phyloP scores from a whole-genome alignment of 441 rosid genomes.

The Viola pubescens region DNA sequence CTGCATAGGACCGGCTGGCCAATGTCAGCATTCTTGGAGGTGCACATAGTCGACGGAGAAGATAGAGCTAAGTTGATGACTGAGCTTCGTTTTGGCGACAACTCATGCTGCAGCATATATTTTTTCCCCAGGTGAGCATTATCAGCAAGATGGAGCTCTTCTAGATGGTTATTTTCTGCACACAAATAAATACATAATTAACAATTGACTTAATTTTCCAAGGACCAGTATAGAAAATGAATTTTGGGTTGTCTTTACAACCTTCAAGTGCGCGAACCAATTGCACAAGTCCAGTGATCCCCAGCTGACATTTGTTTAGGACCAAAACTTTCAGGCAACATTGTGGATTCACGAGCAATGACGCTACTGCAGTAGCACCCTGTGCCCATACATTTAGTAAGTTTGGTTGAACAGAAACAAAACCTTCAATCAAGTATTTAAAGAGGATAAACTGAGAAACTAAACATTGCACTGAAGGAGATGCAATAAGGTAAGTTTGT shows the following conservation, averaged over 20 bases:
- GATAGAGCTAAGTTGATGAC: constrained; percentile 22
- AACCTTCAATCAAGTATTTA: neutral
- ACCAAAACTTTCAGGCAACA: constrained; percentile 55
- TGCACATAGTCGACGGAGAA: constrained; percentile 12
- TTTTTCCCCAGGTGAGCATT: constrained; percentile 35
- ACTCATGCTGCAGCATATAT: constrained; percentile 7
- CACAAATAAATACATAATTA: constrained; percentile 3
- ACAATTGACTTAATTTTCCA: neutral
- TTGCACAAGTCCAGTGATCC: constrained; percentile 55
- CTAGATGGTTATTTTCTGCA: constrained; percentile 59
- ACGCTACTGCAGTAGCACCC: constrained; percentile 52
- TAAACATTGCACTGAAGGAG: neutral
- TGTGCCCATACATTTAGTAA: constrained; percentile 32
- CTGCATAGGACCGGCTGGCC: constrained; percentile 28
- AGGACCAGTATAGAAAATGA: neutral
- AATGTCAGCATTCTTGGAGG: constrained; percentile 20
- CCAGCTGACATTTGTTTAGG: constrained; percentile 69
- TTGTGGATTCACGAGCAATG: constrained; percentile 50
- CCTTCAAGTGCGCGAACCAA: constrained; percentile 73
- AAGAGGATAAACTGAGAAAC: neutral
- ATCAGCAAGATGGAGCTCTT: constrained; percentile 70
- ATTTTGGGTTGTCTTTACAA: constrained; percentile 18
- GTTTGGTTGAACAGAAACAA: constrained; percentile 2
- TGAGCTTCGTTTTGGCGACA: constrained; percentile 16
- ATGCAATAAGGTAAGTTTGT: neutral